Percentiles rank a stretch among this genome's conserved stretches.
These are phyloP conservation scores for Phytophthora pini DNA, from an alignment of 352 stramenopile species.

Conservation along the genomic window DNA sequence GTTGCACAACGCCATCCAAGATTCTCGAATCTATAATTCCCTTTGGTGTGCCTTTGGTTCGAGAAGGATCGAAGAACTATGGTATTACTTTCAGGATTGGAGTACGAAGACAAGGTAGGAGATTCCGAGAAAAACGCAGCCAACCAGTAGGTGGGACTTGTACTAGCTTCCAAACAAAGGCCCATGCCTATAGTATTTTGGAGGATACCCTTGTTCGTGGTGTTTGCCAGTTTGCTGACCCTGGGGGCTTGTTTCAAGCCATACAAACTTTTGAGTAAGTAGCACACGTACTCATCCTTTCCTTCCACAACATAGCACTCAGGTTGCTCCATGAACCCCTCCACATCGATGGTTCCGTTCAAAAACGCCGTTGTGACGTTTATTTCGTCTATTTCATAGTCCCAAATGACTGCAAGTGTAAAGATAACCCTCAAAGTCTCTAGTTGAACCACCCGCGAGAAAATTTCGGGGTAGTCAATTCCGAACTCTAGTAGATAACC, in stretches of 20 bases:
- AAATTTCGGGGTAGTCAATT: constrained; percentile 10
- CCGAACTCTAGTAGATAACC: constrained; percentile 11
- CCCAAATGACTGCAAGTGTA: constrained; percentile 7
- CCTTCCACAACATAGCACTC: constrained; percentile 14
- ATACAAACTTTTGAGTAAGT: constrained; percentile 26
- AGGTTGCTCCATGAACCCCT: constrained; percentile 30
- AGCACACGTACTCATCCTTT: constrained; percentile 23
- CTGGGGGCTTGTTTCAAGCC: constrained; percentile 18
- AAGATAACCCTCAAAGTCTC: constrained; percentile 5
- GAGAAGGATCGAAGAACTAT: no score
- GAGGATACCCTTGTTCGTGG: no score
- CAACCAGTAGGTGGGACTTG: no score
- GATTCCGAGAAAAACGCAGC: no score
- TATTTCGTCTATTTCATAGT: constrained; percentile 21
- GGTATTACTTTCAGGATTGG: no score
- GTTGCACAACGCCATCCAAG: no score
- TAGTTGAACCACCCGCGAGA: constrained; percentile 4
- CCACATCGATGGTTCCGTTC: constrained; percentile 23
- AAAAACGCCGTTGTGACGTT: constrained; percentile 17
- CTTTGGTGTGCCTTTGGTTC: no score
- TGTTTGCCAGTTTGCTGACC: not conserved
- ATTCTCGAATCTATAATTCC: no score
- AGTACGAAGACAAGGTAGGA: no score
- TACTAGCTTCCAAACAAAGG: no score
- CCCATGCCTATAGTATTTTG: no score